A percentile compares a stretch with the other conserved stretches of the same genome.
phyloP scores from a whole-genome alignment of 139 green algal species.

The Mesotaenium endlicherianum region DNA sequence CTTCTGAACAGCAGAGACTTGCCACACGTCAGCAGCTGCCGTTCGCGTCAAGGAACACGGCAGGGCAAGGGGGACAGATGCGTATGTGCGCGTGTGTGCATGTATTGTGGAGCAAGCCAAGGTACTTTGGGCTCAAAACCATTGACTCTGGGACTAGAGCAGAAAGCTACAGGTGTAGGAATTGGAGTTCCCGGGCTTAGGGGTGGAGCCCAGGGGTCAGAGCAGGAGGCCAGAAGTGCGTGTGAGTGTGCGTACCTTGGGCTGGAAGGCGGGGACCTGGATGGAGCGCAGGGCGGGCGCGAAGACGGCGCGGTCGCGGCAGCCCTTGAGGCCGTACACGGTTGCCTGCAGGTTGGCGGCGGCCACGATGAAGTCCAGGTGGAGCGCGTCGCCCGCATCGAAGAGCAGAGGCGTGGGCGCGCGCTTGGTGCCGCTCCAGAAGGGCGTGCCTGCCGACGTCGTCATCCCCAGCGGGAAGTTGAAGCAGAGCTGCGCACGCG shows the following conservation, averaged over 20 bases:
- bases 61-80: too few relatives aligned
- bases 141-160: too few relatives aligned
- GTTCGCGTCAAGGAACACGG: too few relatives aligned
- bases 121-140: too few relatives aligned
- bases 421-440: conserved; percentile 55
- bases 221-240: too few relatives aligned
- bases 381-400: conserved; percentile 30
- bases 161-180: too few relatives aligned
- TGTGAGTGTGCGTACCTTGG: conserved; percentile 1
- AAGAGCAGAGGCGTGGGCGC: conserved; percentile 48
- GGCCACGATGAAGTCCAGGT: conserved; percentile 54
- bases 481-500: conserved; percentile 10
- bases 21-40: too few relatives aligned
- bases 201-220: too few relatives aligned
- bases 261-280: conserved; percentile 28
- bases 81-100: too few relatives aligned
- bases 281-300: background rate
- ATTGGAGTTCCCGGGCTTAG: too few relatives aligned
- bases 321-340: conserved; percentile 52
- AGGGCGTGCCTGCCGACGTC: conserved; percentile 41
- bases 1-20: too few relatives aligned
- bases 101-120: too few relatives aligned
- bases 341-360: conserved; percentile 51
- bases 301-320: conserved; percentile 24
- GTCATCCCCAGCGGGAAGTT: conserved; percentile 49